phyloP scores from a whole-genome alignment of 805 yeast species.

The Starmerella etchellsii region DNA sequence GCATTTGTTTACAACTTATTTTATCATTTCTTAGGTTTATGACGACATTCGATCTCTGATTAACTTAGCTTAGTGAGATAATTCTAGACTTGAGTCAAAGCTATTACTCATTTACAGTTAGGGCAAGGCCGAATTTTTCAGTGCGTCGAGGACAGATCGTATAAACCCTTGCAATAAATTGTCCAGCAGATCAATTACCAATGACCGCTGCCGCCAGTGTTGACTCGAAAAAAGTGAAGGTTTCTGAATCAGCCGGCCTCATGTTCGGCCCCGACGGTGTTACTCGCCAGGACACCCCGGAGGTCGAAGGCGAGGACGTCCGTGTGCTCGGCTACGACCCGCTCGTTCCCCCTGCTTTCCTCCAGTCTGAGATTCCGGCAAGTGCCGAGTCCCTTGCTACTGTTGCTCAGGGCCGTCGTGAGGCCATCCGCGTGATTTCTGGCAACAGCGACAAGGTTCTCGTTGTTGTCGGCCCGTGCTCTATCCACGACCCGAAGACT shows the following conservation, averaged over 20 bases:
- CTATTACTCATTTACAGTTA: no score
- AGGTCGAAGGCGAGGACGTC: conserved; percentile 48
- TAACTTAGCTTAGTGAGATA: no score
- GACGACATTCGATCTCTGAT: no score
- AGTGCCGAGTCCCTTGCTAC: conserved; percentile 44
- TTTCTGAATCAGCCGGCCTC: conserved; percentile 20
- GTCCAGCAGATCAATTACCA: no score
- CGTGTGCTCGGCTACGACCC: conserved; percentile 81
- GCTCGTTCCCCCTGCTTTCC: conserved; percentile 77
- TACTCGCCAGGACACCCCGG: conserved; percentile 17
- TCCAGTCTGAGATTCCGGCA: conserved; percentile 71
- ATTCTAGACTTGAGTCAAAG: no score
- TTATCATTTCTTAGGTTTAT: no score
- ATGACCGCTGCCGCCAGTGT: no score
- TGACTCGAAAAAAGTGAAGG: conserved; percentile 10
- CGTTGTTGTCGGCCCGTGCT: conserved; percentile 92
- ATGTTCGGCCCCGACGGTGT: conserved; percentile 24
- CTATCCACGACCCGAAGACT: conserved; percentile 80
- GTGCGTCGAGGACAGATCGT: no score
- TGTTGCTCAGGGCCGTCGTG: conserved; percentile 66
- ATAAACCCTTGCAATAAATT: no score
- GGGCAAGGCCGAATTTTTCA: no score
- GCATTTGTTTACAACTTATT: no score
- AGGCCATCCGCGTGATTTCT: conserved; percentile 58
- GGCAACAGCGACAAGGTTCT: conserved; percentile 73